A percentile compares a stretch with the other conserved stretches of the same genome.
phyloP scores from a whole-genome alignment of 306 rosid genomes.

The Fragaria ananassa region DNA sequence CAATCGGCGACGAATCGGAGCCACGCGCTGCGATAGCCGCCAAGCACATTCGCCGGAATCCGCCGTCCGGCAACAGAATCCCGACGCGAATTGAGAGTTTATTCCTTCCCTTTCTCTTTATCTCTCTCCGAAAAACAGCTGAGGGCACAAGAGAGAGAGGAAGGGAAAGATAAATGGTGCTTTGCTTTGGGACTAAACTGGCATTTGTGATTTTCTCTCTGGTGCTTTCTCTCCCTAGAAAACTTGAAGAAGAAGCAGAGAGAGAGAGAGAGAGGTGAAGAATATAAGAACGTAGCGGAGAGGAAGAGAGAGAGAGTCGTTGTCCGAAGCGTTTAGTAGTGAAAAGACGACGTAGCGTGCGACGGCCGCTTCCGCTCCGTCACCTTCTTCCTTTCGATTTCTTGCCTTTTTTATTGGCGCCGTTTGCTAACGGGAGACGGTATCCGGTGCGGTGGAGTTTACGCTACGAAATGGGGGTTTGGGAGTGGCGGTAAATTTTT shows the following conservation, averaged over 20 bases:
- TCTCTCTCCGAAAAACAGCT: constrained; percentile 1
- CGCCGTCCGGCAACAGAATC: constrained; percentile 4
- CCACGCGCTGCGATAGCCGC: not conserved
- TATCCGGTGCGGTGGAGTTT: constrained; percentile 15
- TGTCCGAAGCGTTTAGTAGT: constrained; percentile 38
- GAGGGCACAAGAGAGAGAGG: not conserved
- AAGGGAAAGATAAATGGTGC: constrained; percentile 10
- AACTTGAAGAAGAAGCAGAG: constrained; percentile 22
- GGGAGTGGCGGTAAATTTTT: not conserved
- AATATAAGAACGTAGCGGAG: constrained; percentile 7
- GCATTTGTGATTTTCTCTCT: constrained; percentile 18
- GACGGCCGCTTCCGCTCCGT: constrained; percentile 58
- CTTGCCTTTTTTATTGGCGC: not conserved
- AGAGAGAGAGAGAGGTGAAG: not conserved
- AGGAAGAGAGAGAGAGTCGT: constrained; percentile 31
- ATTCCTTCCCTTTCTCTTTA: constrained; percentile 13
- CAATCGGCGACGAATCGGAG: constrained; percentile 22
- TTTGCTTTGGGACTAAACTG: constrained; percentile 40
- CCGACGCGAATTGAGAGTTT: not conserved
- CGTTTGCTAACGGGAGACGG: constrained; percentile 35
- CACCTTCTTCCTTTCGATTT: constrained; percentile 30
- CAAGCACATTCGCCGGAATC: constrained; percentile 20
- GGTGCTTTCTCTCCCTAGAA: constrained; percentile 13
- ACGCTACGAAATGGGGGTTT: constrained; percentile 18
- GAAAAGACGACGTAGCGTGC: constrained; percentile 48